Evolutionary conservation across 768 basidiomycete species (phyloP), one percentile per base, ranked within the genome.

Genomic region (Leccinum disarticulatum): DNA sequence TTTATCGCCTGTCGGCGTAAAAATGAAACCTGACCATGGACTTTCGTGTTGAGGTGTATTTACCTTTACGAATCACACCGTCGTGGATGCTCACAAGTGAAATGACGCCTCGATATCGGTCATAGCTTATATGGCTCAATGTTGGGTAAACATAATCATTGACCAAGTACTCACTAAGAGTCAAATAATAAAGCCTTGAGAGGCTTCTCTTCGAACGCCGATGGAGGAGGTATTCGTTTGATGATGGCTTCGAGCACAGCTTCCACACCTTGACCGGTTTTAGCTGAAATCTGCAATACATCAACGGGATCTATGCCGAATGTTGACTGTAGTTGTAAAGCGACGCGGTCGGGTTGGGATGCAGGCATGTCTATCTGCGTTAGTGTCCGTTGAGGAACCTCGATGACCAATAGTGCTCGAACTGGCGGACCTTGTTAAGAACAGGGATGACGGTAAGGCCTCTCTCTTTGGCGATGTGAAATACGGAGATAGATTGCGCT

Each of bases 401-500:
- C 56, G 38, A 61, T 36, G 36, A 33, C 13, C 13, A n/a, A 25
- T 4, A 27, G 3, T 22, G 6, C 2, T 43, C 2, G 7, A 57
- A 60, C 61, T 56, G 41, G 50, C 62, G 13, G 54, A 90, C 93
- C 82, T 97, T 98, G 79, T 97, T 98, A 36, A 97, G 77, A 22
- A 98, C 90, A 10, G 95, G 94, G 52, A 97, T 89, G 52, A 97
- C 89, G 43, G 80, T 87, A 30, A 96, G 74, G 2, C 90, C 87
- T 38, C 87, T 81, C 68, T 95, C 93, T 70, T 79, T 81, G 4
- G 96, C 96, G 50, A 88, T 85, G 65, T 96, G 92, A 66, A 91
- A 95, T 5, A 98, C 96, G 1, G 93, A 96, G 55, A 99, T 86
- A 14, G 95, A 94, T 74, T 99, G 97, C 0, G 97, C 97, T 74